A percentile compares a stretch with the other conserved stretches of the same genome.
phyloP scores from a whole-genome alignment of 2,329 filamentous ascomycete genomes.

The Cladosporium cucumerinum region DNA sequence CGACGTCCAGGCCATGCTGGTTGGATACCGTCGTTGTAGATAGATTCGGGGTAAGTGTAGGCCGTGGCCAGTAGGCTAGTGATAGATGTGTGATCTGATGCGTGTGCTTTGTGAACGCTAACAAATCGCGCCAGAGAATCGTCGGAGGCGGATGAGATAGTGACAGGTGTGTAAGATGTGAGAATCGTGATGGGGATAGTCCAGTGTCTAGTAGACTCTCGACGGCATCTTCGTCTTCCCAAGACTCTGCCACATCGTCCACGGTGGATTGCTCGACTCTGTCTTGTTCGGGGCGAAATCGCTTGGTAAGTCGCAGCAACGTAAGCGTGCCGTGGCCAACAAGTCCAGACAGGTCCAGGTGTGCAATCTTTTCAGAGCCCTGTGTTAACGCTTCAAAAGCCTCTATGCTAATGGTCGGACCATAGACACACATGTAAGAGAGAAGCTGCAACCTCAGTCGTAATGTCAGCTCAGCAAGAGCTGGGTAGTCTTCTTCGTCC shows the following conservation, averaged over 20 bases:
- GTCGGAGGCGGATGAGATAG: slow-evolving; percentile 51
- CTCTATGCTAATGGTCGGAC: slow-evolving; percentile 40
- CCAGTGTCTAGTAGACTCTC: slow-evolving; percentile 26
- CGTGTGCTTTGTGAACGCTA: slow-evolving; percentile 51
- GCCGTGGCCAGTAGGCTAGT: slow-evolving; percentile 60
- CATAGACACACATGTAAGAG: slow-evolving; percentile 55
- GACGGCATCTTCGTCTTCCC: slow-evolving; percentile 41
- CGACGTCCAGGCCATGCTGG: slow-evolving; percentile 41
- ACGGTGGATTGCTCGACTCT: slow-evolving; percentile 31
- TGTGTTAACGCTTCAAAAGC: slow-evolving; percentile 52
- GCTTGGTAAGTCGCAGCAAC: slow-evolving; percentile 48
- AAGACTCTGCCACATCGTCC: slow-evolving; percentile 41
- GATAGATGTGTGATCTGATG: slow-evolving; percentile 61
- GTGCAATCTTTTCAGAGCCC: slow-evolving; percentile 45
- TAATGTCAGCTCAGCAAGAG: slow-evolving; percentile 50
- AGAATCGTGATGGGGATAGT: slow-evolving; percentile 42
- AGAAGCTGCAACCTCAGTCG: slow-evolving; percentile 52
- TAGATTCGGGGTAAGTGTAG: slow-evolving; percentile 55
- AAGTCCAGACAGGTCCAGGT: slow-evolving; percentile 53
- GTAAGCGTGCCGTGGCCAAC: slow-evolving; percentile 47
- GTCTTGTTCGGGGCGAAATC: neutral
- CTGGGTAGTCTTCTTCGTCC: slow-evolving; percentile 55
- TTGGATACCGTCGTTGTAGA: slow-evolving; percentile 43
- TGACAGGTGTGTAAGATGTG: slow-evolving; percentile 56
- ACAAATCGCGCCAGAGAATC: slow-evolving; percentile 55